Base-by-base conservation (phyloP, 495 filamentous ascomycete species). In the Xylaria scruposa region DNA sequence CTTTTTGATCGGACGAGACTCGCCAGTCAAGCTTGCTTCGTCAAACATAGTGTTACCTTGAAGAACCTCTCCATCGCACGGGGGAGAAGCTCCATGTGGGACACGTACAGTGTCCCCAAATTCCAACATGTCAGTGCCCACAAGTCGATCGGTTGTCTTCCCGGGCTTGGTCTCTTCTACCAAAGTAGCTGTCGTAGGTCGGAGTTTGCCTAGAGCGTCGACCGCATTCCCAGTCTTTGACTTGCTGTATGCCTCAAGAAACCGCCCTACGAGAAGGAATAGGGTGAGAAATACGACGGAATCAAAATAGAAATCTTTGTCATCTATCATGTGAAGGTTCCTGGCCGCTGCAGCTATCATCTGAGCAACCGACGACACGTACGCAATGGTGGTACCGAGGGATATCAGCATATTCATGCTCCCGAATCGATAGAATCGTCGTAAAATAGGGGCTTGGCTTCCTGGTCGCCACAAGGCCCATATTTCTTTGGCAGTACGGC, bases 321-420 rank as follows among this genome's bases (percentile, higher is more conserved):
- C 85, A 21, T 83, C 80, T 15, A 85, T 77, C 59, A 68, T 72
- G 7, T 60, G 26, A 7, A 76, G 67, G 17, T 79, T 73, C 29
- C 81, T 71, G 68, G 79, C 85, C 1, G 90, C 93, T 31, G 91
- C 90, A 51, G 91, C 86, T 31, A 92, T 91, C 69, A 98, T 85
- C 64, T 96, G 88, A 10, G 90, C 92, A 61, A 98, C 81, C 0
- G 94, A 97, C 0, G 93, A 88, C 74, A 97, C 84, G 76, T 98
- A 98, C 1, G 95, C 95, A 59, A 98, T 92, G 6, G 89, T 89
- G 0, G 96, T 97, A 10, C 96, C 95, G 17, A 95, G 84, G 12
- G 92, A 97, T 75, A 98, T 93, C 70, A 98, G 86, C 78, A 96
- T 90, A 76, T 97, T 97, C 95, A 98, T 98, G 81, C 94, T 97